Conservation (phyloP, 2,329 filamentous ascomycete genomes). For the Passalora sequoiae region DNA sequence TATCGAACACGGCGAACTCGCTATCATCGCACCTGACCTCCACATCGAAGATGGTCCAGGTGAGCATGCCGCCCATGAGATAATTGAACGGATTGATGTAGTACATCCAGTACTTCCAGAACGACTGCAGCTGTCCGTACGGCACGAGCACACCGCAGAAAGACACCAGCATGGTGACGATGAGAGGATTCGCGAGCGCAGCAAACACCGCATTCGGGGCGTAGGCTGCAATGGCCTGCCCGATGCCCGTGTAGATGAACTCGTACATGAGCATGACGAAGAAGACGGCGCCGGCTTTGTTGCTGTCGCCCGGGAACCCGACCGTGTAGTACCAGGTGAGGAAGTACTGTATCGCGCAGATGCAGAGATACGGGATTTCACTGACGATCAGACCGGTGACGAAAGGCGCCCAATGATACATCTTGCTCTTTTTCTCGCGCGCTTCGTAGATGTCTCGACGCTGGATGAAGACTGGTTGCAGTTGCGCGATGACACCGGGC, state of each 20-base stretch:
- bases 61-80: constrained; percentile 38
- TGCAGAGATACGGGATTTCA: constrained; percentile 61
- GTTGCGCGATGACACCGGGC: constrained; percentile 50
- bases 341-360: constrained; percentile 54
- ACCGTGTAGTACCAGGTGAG: constrained; percentile 35
- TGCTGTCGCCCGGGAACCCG: constrained; percentile 41
- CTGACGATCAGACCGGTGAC: constrained; percentile 64
- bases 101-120: constrained; percentile 40
- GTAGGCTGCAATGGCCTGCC: constrained; percentile 51
- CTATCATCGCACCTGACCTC: constrained; percentile 34
- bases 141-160: constrained; percentile 36
- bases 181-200: constrained; percentile 40
- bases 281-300: constrained; percentile 46
- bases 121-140: constrained; percentile 31
- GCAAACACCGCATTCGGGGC: constrained; percentile 44
- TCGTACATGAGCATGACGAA: constrained; percentile 52
- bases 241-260: constrained; percentile 50
- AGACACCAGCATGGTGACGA: constrained; percentile 31
- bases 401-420: constrained; percentile 71
- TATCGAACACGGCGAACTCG: constrained; percentile 43
- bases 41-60: constrained; percentile 40
- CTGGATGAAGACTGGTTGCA: constrained; percentile 56
- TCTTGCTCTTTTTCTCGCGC: constrained; percentile 59
- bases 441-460: constrained; percentile 56
- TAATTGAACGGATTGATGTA: constrained; percentile 42